Evolutionary conservation across 2,329 filamentous ascomycete species (phyloP), one percentile per base, ranked within the genome.

Genomic region (Monascus ruber): DNA sequence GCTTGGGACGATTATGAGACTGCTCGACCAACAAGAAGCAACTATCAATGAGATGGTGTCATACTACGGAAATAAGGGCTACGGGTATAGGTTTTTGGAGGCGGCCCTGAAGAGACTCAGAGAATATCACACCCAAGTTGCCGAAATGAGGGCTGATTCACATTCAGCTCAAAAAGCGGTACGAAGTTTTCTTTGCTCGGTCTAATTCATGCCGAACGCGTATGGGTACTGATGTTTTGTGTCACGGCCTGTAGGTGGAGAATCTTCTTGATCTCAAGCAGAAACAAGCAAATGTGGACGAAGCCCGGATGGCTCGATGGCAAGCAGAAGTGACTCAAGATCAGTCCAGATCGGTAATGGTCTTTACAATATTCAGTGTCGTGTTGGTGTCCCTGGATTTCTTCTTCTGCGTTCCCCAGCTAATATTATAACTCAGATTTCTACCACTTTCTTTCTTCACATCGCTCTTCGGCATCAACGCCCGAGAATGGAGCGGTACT

Each of bases 231-330:
- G 6, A 11, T 26, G 10, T 31, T 33, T 38, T 40, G 11, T 47
- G 44, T 47, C 11, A 46, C 36, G 1, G 9, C 8, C 6, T 9
- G 2, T 31, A 72, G 65, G 80, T 79, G 45, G 76, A 79, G 48
- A 79, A 79, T 45, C 66, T 81, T 4, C 71, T 81, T 8, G 76
- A 81, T 54, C 77, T 81, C 68, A 76, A 78, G 32, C 77, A 81
- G 51, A 74, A 77, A 10, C 76, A 81, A 49, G 76, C 77, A 0
- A 77, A 81, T 49, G 75, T 81, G 2, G 76, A 80, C 49, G 77
- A 81, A 52, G 76, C 79, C 6, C 72, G 76, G 24, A 71, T 78
- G 55, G 77, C 76, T 24, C 65, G 78, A 1, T 63, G 78, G 40
- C 74, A 81, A 47, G 76, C 77, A 1, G 76, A 81, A 46, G 69